Evolutionary conservation across 768 basidiomycete genomes (phyloP).

Genomic region (Cubamyces lactineus): DNA sequence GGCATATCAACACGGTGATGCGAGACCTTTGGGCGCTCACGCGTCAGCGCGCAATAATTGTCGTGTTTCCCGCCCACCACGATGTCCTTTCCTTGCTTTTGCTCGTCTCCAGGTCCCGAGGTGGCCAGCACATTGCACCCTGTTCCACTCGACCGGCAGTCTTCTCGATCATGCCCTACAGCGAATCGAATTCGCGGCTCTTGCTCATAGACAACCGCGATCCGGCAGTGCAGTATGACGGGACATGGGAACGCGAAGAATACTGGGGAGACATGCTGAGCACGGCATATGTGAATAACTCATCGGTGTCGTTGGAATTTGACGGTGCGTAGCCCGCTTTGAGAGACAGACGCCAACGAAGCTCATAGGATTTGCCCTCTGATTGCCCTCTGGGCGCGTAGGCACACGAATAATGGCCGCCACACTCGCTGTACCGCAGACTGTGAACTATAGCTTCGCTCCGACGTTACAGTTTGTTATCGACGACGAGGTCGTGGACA

Average conservation of each 20-base stretch:
- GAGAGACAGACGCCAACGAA: too few relatives aligned
- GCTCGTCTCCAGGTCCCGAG: too few relatives aligned
- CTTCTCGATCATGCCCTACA: background rate
- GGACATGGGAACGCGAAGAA: background rate
- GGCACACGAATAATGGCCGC: conserved; percentile 7
- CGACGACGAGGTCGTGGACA: background rate
- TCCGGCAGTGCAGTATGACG: conserved; percentile 1
- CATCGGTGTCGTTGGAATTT: conserved; percentile 7
- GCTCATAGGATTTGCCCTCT: background rate
- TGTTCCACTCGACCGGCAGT: too few relatives aligned
- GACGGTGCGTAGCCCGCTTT: background rate
- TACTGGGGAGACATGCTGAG: conserved; percentile 3
- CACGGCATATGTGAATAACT: background rate
- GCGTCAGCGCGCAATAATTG: background rate
- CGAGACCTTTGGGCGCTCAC: background rate
- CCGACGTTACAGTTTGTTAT: background rate
- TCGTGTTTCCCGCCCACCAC: background rate
- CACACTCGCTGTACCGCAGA: background rate
- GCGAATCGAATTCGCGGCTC: conserved; percentile 4
- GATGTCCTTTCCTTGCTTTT: background rate
- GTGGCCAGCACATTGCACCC: too few relatives aligned
- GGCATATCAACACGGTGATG: background rate
- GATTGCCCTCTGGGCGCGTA: background rate
- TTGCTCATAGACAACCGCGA: conserved; percentile 13
- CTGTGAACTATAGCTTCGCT: background rate